These are phyloP conservation scores for Phylloporus gajari DNA, from an alignment of 1,284 basidiomycete species.

Conservation along the genomic window DNA sequence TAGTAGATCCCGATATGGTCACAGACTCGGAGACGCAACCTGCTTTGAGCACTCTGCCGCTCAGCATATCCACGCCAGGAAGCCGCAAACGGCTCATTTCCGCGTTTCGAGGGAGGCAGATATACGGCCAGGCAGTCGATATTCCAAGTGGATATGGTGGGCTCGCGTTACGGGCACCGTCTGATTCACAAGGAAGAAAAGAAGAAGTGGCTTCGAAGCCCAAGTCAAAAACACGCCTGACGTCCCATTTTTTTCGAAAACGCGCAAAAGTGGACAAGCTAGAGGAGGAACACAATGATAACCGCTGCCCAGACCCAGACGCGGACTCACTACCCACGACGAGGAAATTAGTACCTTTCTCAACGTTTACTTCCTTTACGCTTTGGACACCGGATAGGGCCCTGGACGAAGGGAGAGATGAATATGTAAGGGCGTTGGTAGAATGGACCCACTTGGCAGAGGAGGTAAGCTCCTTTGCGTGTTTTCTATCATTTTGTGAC, in stretches of 20 bases:
- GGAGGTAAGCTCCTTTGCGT: conserved; percentile 55
- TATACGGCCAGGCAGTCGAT: conserved; percentile 71
- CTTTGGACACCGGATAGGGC: conserved; percentile 80
- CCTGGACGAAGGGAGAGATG: conserved; percentile 72
- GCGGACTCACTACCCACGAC: conserved; percentile 25
- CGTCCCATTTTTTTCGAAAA: conserved; percentile 15
- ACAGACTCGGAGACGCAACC: conserved; percentile 28
- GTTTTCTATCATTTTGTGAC: conserved; percentile 9
- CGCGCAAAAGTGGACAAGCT: conserved; percentile 13
- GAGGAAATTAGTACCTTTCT: conserved; percentile 56
- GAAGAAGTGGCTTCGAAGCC: conserved; percentile 19
- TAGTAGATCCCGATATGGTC: not conserved
- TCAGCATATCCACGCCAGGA: not conserved
- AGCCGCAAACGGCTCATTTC: conserved; percentile 58
- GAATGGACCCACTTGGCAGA: conserved; percentile 73
- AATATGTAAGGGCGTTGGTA: conserved; percentile 69
- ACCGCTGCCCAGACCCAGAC: conserved; percentile 31
- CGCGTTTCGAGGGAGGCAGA: conserved; percentile 75
- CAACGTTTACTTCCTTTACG: conserved; percentile 69
- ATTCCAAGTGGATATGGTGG: conserved; percentile 77
- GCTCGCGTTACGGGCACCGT: conserved; percentile 59
- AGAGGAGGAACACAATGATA: conserved; percentile 39
- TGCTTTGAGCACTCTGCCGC: not conserved
- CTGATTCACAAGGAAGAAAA: conserved; percentile 34
- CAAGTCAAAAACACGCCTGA: conserved; percentile 20